Evolutionary conservation across 768 basidiomycete genomes (phyloP).

Genomic region (Boletus barrowsii): DNA sequence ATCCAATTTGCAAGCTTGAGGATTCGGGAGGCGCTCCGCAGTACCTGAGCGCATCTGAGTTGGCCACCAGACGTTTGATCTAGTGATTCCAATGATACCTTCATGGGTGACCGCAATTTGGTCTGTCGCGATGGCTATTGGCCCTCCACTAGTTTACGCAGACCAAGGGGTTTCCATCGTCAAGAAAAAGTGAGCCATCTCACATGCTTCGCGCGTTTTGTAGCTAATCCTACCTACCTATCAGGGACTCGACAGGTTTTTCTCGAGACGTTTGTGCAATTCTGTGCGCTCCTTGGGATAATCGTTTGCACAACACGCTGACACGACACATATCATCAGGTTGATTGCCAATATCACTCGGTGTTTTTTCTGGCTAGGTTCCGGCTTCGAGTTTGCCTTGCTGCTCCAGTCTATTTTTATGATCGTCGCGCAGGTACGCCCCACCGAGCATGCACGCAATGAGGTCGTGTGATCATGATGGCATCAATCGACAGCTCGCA

Average conservation of each 20-base stretch:
- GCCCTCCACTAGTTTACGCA: constrained; percentile 80
- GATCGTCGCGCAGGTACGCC: constrained; percentile 75
- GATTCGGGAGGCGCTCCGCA: constrained; percentile 4
- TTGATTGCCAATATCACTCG: constrained; percentile 82
- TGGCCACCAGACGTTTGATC: neutral
- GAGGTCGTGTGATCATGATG: constrained; percentile 20
- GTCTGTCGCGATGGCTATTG: constrained; percentile 80
- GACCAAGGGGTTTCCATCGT: constrained; percentile 83
- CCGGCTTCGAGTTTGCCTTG: constrained; percentile 71
- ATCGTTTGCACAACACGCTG: constrained; percentile 3
- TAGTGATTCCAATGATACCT: constrained; percentile 33
- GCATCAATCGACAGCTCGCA: constrained; percentile 50
- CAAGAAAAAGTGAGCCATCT: constrained; percentile 55
- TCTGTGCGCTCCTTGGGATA: constrained; percentile 42
- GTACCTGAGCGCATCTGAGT: neutral
- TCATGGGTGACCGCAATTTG: constrained; percentile 68
- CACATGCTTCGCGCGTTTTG: neutral
- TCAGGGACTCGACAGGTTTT: constrained; percentile 80
- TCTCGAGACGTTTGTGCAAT: constrained; percentile 86
- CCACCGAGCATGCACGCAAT: neutral
- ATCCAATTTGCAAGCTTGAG: neutral
- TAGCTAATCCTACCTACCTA: constrained; percentile 1
- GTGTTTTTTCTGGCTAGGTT: constrained; percentile 89
- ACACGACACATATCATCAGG: constrained; percentile 34
- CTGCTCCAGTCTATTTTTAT: constrained; percentile 82